phyloP scores from a whole-genome alignment of 1,284 basidiomycete species.

The Ceratobasidium sp. region DNA sequence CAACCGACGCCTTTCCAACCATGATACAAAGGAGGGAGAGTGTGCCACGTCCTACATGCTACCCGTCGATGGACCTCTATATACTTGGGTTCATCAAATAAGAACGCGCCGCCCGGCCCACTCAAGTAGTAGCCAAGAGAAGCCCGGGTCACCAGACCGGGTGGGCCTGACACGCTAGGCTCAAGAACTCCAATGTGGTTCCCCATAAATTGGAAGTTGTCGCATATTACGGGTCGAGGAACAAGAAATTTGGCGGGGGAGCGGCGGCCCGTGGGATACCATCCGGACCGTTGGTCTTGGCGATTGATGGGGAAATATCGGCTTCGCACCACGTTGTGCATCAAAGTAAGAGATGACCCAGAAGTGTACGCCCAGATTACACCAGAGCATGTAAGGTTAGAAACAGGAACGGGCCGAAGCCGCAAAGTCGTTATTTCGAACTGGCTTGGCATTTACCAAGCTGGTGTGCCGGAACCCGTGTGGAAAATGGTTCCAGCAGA shows the following conservation, averaged over 20 bases:
- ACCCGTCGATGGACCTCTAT: neutral
- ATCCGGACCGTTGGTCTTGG: conserved; percentile 36
- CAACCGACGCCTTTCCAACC: conserved; percentile 32
- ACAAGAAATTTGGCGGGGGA: conserved; percentile 4
- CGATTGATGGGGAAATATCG: conserved; percentile 33
- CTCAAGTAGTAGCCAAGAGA: conserved; percentile 28
- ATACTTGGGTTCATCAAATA: conserved; percentile 17
- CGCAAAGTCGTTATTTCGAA: too few relatives aligned
- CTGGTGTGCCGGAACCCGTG: too few relatives aligned
- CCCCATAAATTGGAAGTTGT: neutral
- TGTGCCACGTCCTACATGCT: conserved; percentile 27
- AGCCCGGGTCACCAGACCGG: conserved; percentile 28
- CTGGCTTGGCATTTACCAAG: too few relatives aligned
- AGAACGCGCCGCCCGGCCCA: conserved; percentile 33
- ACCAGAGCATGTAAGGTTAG: too few relatives aligned
- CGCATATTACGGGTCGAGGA: neutral
- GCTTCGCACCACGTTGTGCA: neutral
- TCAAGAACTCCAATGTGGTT: neutral
- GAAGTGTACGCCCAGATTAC: too few relatives aligned
- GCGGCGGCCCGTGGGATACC: conserved; percentile 30
- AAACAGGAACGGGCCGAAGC: too few relatives aligned
- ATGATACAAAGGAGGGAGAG: neutral
- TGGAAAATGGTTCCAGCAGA: too few relatives aligned
- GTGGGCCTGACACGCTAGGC: conserved; percentile 6
- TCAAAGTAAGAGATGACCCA: neutral